Conservation (phyloP, 805 yeast genomes). For the Osmozyma mogii region DNA sequence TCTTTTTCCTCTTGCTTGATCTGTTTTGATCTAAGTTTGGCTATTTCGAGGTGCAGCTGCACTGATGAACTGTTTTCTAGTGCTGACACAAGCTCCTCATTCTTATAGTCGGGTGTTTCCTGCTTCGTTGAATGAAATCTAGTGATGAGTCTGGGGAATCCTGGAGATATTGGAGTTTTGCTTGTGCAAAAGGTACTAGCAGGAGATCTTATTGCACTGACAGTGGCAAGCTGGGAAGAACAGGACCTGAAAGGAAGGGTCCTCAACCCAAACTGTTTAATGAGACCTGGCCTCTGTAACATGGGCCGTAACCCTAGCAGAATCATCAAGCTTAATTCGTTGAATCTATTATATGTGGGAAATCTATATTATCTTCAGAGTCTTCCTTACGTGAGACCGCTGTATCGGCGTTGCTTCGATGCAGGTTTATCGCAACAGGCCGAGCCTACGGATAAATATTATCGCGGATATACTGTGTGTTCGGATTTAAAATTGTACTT, state of each 20-base stretch:
- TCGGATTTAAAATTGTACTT: slow-evolving; percentile 1
- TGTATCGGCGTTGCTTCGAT: background rate
- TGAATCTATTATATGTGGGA: no score
- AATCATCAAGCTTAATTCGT: no score
- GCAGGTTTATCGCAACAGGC: no score
- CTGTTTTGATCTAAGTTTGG: slow-evolving; percentile 4
- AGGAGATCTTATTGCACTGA: background rate
- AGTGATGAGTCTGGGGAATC: background rate
- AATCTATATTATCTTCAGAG: no score
- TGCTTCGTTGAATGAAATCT: background rate
- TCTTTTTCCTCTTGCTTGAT: slow-evolving; percentile 23
- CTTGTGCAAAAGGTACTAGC: no score
- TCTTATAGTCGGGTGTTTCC: background rate
- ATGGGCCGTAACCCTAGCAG: no score
- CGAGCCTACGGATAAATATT: no score
- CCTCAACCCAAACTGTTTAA: no score
- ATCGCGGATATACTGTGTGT: background rate
- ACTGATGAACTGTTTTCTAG: slow-evolving; percentile 5
- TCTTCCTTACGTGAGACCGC: no score
- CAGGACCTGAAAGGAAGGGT: background rate
- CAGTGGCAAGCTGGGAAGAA: background rate
- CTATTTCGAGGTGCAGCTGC: slow-evolving; percentile 5
- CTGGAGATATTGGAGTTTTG: no score
- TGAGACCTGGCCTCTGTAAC: no score
- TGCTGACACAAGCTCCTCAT: background rate